Evolutionary conservation across 2,329 filamentous ascomycete species (phyloP).

Genomic region (Aspergillus amoenus): DNA sequence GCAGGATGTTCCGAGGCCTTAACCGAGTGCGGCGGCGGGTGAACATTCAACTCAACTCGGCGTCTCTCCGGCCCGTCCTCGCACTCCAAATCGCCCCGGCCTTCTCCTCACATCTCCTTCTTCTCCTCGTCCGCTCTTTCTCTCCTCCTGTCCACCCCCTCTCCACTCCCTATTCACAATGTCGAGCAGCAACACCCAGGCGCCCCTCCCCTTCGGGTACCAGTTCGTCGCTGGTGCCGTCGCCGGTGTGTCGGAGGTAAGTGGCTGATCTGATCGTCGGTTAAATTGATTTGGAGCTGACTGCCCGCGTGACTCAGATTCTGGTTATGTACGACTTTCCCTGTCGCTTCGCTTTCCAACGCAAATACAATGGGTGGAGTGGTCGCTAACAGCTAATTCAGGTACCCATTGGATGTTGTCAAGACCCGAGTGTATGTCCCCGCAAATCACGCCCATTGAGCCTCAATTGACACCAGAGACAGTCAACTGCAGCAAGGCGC

Average conservation of each 20-base stretch:
- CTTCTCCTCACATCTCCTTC: background rate
- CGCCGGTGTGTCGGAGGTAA: conserved; percentile 94
- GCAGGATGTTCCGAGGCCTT: background rate
- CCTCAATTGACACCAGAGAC: background rate
- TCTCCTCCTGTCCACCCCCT: conserved; percentile 9
- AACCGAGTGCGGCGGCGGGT: background rate
- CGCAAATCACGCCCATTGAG: conserved; percentile 2
- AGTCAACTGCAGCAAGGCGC: conserved; percentile 84
- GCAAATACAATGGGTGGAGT: background rate
- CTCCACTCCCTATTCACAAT: conserved; percentile 46
- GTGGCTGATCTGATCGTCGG: conserved; percentile 33
- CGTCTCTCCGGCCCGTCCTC: background rate
- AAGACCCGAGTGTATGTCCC: conserved; percentile 87
- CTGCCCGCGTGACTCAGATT: conserved; percentile 57
- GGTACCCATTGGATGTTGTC: conserved; percentile 98
- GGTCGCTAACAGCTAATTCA: conserved; percentile 36
- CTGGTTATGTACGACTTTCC: conserved; percentile 69
- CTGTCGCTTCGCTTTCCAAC: background rate
- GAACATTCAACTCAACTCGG: background rate
- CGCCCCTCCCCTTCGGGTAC: conserved; percentile 88
- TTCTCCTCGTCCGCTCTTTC: conserved; percentile 14
- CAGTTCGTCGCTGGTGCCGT: conserved; percentile 96
- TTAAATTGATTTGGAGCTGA: background rate
- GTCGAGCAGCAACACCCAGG: conserved; percentile 59
- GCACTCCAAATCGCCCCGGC: background rate